Evolutionary conservation across 2,329 filamentous ascomycete genomes (phyloP), one percentile per base, ranked within the genome.

Genomic region (Fusarium torulosum): DNA sequence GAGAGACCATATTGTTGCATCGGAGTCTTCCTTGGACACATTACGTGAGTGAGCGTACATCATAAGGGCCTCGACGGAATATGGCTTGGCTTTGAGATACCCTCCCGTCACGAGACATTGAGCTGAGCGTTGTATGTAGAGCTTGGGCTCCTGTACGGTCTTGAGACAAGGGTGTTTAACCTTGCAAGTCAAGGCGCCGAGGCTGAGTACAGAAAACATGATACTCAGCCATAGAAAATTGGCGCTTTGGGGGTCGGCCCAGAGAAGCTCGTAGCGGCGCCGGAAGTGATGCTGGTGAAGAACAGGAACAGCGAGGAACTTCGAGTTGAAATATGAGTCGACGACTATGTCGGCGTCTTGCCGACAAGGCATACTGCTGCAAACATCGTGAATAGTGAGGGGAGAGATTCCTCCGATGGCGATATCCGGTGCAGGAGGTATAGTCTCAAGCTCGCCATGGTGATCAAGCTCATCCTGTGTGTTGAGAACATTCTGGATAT

Each of bases 221-320:
- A 84, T 81, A 66, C 83, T 85, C 43, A 84, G 75, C 84, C 84
- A 86, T 25, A 85, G 75, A 14, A 84, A 73, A 61, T 79, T 80
- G 4, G 79, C 75, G 1, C 75, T 73, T 6, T 74, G 67, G 1
- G 82, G 80, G 5, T 77, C 70, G 25, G 69, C 66, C 83, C 84
- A 85, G 64, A 86, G 84, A 6, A 76, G 76, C 40, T 82, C 79
- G 67, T 85, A 85, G 38, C 81, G 79, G 4, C 82, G 77, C 65
- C 82, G 79, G 55, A 86, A 86, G 69, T 84, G 78, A 29, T 74
- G 75, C 4, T 74, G 71, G 59, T 83, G 81, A 23, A 83, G 69
- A 59, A 81, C 78, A 6, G 79, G 75, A 0, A 76, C 72, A 4
- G 77, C 75, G 14, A 77, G 70, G 67, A 79, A 82, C 47, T 77